Conservation (phyloP, 441 rosid genomes). For the California macrophylla region DNA sequence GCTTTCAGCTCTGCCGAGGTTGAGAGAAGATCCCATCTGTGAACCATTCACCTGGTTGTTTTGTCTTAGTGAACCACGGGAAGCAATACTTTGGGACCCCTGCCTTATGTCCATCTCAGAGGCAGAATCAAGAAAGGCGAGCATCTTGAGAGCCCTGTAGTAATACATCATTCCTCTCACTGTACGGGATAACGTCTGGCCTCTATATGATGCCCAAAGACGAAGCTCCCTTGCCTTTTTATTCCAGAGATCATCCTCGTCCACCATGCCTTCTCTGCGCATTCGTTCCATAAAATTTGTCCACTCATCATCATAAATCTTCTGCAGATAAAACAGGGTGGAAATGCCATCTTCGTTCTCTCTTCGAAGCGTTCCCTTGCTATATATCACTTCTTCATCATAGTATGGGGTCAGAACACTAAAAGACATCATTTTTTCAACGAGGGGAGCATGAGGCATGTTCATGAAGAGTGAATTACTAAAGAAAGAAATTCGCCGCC, state of each 20-base stretch:
- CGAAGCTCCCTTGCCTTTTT: slow-evolving; percentile 6
- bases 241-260: slow-evolving; percentile 9
- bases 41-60: not conserved
- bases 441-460: slow-evolving; percentile 14
- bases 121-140: slow-evolving; percentile 12
- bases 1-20: slow-evolving; percentile 4
- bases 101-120: slow-evolving; percentile 2
- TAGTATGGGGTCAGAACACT: slow-evolving; percentile 12
- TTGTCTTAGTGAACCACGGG: not conserved
- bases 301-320: slow-evolving; percentile 14
- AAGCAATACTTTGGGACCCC: slow-evolving; percentile 5
- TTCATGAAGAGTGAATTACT: slow-evolving; percentile 13
- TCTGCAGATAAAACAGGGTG: slow-evolving; percentile 13
- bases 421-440: slow-evolving; percentile 16
- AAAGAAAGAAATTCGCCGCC: slow-evolving; percentile 10
- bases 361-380: slow-evolving; percentile 3
- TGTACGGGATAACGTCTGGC: slow-evolving; percentile 14
- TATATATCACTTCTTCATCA: slow-evolving; percentile 11
- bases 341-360: slow-evolving; percentile 13
- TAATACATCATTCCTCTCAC: slow-evolving; percentile 19
- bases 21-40: not conserved
- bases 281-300: slow-evolving; percentile 14
- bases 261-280: slow-evolving; percentile 7
- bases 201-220: slow-evolving; percentile 18
- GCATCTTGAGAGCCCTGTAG: slow-evolving; percentile 9